Evolutionary conservation across 148 eudicot genomes (phyloP), one percentile per base, ranked within the genome.

Genomic region (Mesembryanthemum crystallinum): DNA sequence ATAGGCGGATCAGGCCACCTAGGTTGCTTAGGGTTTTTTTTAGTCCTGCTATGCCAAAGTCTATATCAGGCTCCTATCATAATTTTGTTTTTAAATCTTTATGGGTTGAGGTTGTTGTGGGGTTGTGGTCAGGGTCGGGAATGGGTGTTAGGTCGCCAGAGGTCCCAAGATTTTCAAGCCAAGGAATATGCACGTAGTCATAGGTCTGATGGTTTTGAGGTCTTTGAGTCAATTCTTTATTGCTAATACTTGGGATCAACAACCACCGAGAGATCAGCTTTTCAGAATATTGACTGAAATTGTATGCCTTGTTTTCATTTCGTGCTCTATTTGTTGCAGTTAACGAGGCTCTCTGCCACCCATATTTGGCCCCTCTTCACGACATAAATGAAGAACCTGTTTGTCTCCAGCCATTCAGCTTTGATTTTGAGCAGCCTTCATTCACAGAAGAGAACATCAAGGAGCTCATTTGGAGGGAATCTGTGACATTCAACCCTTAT

Each of bases 351-450:
- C 87, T 91, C 11, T 76, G 83, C 72, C 94, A 93, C 76, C 97
- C 92, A 20, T 89, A 88, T 79, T 78, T 93, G 86, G 89, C 91
- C n/a, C 87, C 98, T 47, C 90, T 91, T 64, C 98, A 93, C n/a
- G 91, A 88, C 75, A 88, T 93, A 77, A 93, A 91, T 23, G 92
- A 87, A 78, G 97, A 91, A 77, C 97, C 98, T 5, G 86, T 89
- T 73, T 93, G 92, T 82, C 90, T 86, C 11, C 79, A 82, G 69
- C 94, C 94, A 73, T 93, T 93, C 87, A 84, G 76, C 77, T 91
- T 91, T 69, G 98, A 93, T 79, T 93, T 93, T 33, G 98, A 93
- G 92, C 97, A 91, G 87, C 97, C 97, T 18, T 88, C 94, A 1
- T 85, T 85, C 87, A 93, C 90, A 0, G 98, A 93, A 74, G 97